Base-by-base conservation (phyloP, 2,329 filamentous ascomycete genomes). In the Elsinoe fawcettii region DNA sequence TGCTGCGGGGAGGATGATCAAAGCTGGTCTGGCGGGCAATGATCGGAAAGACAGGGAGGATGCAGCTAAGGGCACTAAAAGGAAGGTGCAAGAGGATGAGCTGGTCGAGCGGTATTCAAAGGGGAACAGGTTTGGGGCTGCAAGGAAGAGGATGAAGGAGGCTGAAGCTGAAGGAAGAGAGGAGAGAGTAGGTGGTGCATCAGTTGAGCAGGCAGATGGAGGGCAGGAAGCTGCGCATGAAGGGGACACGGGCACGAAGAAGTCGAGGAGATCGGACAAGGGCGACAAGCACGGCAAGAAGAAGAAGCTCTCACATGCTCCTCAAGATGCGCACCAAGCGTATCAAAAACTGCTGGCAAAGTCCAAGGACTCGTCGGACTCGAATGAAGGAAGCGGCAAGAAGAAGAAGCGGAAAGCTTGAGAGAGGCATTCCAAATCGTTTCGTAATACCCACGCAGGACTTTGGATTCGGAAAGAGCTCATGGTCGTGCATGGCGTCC, bases 1-100 rank as follows among this genome's bases (percentile, higher is more conserved):
- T 62, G 91, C 90, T 5, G 88, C 89, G 12, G 83, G 81, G 54
- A 81, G 92, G 53, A 88, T 99, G 60, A 84, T 99, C 65, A 89
- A 86, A 67, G 82, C 88, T 60, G 89, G 88, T 55, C 74, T 97
- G 66, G 86, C 68, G 1, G 75, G 75, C 27, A 77, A 77, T 57
- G 74, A 76, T 51, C 64, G 65, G 62, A 75, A 72, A 60, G 74
- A 77, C 62, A 59, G 65, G 12, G 67, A 75, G 61, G 59, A 73
- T 36, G 65, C 62, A 56, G 72, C 71, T 62, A 69, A 65, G 8
- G 65, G 64, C 3, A 69, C 67, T 49, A 69, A 70, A 62, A 63
- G 68, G 59, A 71, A 71, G 62, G 60, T 70, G 25, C 68, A 70
- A 53, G 65, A 67, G 27, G 30, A 53, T 8, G 49, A 30, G 20